Evolutionary conservation across 1,284 basidiomycete species (phyloP), one percentile per base, ranked within the genome.

Genomic region (Ceratobasidium sp.): DNA sequence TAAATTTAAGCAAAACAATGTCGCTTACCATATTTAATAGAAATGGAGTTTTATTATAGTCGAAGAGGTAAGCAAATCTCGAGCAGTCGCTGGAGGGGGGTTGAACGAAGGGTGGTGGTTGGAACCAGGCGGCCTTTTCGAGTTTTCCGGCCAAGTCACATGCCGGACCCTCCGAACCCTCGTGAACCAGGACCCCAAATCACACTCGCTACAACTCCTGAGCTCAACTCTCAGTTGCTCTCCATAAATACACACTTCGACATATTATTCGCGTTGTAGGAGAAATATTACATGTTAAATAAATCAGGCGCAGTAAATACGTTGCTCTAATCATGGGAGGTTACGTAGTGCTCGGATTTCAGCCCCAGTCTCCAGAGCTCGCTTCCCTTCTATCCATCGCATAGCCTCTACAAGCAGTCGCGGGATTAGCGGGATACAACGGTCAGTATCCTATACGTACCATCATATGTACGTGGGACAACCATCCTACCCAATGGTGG

Each of bases 311-410:
- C n/a, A 41, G 23, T 23, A 39, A 14, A 45, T 32, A 6, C 14
- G 23, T 30, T 28, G 30, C 21, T 39, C 36, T 28, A 45, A 45
- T 70, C 43, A 70, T 36, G n/a, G n/a, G n/a, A n/a, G 26, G n/a
- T 70, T 70, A 16, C 67, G 67, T 53, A 82, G 74, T 28, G 81
- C 81, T 50, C 84, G 78, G 71, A 91, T 89, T 75, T 87, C 84
- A 23, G 83, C 84, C 12, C 88, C 88, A 72, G 89, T 82, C 76
- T 88, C 87, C 0, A 91, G 81, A 2, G 89, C 88, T 9, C 92
- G 84, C 73, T 86, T 87, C 0, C 90, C 92, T 79, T 94, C 92
- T 32, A 94, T 81, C 88, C 91, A 94, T 48, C 88, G 80, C 92
- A 94, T 94, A 2, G 90, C 88, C 79, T 93, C 92, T 88, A 80